These are phyloP conservation scores for Clarireedia homoeocarpa DNA, from an alignment of 2,329 filamentous ascomycete genomes.

Conservation along the genomic window DNA sequence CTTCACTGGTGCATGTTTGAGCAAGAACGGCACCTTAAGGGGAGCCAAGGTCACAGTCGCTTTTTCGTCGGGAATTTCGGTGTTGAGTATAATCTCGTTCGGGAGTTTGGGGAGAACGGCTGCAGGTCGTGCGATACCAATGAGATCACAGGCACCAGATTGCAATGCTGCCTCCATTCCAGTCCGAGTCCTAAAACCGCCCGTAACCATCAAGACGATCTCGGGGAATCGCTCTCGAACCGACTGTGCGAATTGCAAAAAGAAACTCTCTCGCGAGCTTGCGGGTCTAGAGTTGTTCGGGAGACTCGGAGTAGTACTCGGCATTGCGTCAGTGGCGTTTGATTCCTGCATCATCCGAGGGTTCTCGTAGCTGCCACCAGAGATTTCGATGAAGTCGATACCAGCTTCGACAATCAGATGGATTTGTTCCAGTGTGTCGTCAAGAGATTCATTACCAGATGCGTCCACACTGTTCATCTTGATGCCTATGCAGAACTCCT, in stretches of 20 bases:
- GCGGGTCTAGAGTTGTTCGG: slow-evolving; percentile 35
- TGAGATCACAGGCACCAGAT: slow-evolving; percentile 39
- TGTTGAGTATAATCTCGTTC: slow-evolving; percentile 30
- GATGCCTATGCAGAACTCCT: slow-evolving; percentile 41
- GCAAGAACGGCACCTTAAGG: slow-evolving; percentile 4
- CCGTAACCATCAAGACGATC: slow-evolving; percentile 49
- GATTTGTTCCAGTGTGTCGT: slow-evolving; percentile 52
- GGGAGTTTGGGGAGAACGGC: slow-evolving; percentile 37
- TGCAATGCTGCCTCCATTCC: slow-evolving; percentile 42
- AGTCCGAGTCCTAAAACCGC: slow-evolving; percentile 49
- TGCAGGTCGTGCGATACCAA: slow-evolving; percentile 41
- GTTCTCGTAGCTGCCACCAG: slow-evolving; percentile 53
- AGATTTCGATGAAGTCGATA: slow-evolving; percentile 61
- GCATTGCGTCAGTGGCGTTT: neutral
- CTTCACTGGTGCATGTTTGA: slow-evolving; percentile 10
- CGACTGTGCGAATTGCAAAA: slow-evolving; percentile 55
- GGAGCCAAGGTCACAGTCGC: slow-evolving; percentile 12
- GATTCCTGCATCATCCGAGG: slow-evolving; percentile 27
- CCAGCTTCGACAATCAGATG: slow-evolving; percentile 39
- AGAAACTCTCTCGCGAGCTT: slow-evolving; percentile 55
- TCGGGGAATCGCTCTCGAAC: slow-evolving; percentile 39
- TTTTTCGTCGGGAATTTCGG: slow-evolving; percentile 21
- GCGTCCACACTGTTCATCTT: slow-evolving; percentile 52
- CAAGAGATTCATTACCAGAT: slow-evolving; percentile 31
- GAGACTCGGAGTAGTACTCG: neutral